Conservation (phyloP, 331 rosid genomes). For the Malus hybrid region DNA sequence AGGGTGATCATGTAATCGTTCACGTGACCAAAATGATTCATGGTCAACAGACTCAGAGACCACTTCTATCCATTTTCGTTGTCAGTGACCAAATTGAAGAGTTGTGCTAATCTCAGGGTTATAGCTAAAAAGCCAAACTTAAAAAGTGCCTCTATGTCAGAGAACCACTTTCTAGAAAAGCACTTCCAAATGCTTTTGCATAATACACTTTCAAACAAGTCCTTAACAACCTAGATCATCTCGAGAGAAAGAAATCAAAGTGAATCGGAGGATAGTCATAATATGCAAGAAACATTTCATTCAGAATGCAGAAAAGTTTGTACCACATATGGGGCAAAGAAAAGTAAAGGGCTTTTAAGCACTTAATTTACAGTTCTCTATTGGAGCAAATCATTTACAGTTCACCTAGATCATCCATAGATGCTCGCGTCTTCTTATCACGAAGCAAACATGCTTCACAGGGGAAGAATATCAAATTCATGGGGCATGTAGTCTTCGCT, state of each 20-base stretch:
- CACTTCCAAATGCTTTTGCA: too few species aligned
- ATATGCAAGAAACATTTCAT: not conserved
- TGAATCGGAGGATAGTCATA: not conserved
- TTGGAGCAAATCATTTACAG: not conserved
- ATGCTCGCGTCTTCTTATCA: not conserved
- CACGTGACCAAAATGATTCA: too few species aligned
- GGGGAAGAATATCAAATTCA: slow-evolving; percentile 64
- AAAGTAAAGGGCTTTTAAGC: not conserved
- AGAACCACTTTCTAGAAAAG: too few species aligned
- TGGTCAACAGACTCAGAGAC: too few species aligned
- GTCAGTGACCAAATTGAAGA: too few species aligned
- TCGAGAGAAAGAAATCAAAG: not conserved
- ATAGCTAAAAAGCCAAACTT: too few species aligned
- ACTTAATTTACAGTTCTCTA: not conserved
- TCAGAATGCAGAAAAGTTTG: not conserved
- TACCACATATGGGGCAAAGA: not conserved
- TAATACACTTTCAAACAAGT: too few species aligned
- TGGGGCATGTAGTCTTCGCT: slow-evolving; percentile 97
- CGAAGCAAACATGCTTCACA: slow-evolving; percentile 10
- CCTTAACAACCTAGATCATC: not conserved
- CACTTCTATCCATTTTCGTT: too few species aligned
- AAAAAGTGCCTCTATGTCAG: too few species aligned
- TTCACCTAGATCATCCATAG: too few species aligned
- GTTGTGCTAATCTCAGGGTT: too few species aligned
- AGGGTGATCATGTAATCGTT: too few species aligned